Evolutionary conservation across 140 eudicot species (phyloP).

Genomic region (Anethum foeniculum): DNA sequence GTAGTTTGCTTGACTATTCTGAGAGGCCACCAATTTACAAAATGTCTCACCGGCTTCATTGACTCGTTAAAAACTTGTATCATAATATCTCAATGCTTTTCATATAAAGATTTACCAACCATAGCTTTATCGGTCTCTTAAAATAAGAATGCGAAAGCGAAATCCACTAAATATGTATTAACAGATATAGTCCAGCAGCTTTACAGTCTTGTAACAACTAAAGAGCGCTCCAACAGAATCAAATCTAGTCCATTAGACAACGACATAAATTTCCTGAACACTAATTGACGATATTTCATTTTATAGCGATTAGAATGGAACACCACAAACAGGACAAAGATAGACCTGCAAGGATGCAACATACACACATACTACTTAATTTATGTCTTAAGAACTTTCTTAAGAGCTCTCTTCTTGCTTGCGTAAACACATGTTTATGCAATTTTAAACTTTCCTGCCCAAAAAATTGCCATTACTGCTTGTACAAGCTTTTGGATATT

Average conservation of each 20-base stretch:
- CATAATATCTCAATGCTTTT: neutral
- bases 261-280: neutral
- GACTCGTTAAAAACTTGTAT: neutral
- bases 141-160: neutral
- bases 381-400: neutral
- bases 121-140: neutral
- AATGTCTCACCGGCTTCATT: neutral
- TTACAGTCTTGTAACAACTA: neutral
- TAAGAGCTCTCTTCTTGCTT: neutral
- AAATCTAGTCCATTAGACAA: neutral
- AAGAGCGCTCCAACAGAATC: neutral
- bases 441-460: neutral
- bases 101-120: neutral
- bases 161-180: neutral
- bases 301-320: neutral
- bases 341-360: neutral
- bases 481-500: neutral
- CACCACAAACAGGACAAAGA: neutral
- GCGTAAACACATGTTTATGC: neutral
- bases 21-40: neutral
- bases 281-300: neutral
- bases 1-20: neutral
- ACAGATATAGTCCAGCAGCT: neutral
- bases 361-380: neutral
- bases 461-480: neutral